These are phyloP conservation scores for Trametes polyzona DNA, from an alignment of 1,284 basidiomycete genomes.

Conservation along the genomic window DNA sequence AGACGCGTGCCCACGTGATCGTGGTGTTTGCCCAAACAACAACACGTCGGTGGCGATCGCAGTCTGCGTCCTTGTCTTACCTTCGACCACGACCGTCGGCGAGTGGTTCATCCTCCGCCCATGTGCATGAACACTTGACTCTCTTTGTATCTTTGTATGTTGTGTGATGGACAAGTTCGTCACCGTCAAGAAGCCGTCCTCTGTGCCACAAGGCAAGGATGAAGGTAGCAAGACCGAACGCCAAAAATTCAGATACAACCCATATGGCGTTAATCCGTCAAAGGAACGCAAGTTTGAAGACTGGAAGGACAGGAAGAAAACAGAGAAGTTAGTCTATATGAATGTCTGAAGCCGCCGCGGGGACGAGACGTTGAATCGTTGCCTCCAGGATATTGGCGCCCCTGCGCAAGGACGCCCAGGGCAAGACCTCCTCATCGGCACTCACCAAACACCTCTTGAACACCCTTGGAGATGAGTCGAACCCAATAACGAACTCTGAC, in stretches of 20 bases:
- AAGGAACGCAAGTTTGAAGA: constrained; percentile 33
- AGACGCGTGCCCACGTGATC: constrained; percentile 16
- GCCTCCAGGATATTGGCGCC: constrained; percentile 37
- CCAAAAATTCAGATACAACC: constrained; percentile 36
- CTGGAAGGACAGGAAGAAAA: constrained; percentile 36
- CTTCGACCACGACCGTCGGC: constrained; percentile 3
- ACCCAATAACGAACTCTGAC: constrained; percentile 76
- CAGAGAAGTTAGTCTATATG: constrained; percentile 30
- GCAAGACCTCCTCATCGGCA: constrained; percentile 44
- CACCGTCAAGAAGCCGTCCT: constrained; percentile 38
- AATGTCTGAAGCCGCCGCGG: not conserved
- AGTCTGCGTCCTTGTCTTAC: constrained; percentile 13
- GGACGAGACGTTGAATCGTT: not conserved
- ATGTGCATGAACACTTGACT: constrained; percentile 10
- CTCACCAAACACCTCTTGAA: constrained; percentile 60
- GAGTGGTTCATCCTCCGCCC: not conserved
- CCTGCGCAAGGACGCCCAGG: constrained; percentile 32
- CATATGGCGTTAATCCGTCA: constrained; percentile 34
- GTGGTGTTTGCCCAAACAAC: constrained; percentile 28
- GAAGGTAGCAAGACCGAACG: constrained; percentile 26
- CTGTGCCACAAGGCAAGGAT: constrained; percentile 19
- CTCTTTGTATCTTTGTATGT: constrained; percentile 7
- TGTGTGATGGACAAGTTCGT: constrained; percentile 47
- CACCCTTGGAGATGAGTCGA: constrained; percentile 60
- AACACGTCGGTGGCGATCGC: constrained; percentile 33